Base-by-base conservation (phyloP, 2,329 filamentous ascomycete species). In the Penicillium sp. region DNA sequence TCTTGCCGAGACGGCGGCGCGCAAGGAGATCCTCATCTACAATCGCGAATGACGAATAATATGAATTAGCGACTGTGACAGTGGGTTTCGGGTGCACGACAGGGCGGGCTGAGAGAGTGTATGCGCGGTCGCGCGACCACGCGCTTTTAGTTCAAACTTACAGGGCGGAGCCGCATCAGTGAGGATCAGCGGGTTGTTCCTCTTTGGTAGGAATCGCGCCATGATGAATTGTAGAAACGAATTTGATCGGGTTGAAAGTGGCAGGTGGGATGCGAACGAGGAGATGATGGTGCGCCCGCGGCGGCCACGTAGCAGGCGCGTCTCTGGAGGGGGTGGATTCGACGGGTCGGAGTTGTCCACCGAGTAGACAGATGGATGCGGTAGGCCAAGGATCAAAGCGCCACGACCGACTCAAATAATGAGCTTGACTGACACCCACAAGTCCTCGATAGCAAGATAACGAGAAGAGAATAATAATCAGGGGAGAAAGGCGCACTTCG, bases 1-100 rank as follows among this genome's bases (percentile, higher is more conserved):
- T 99, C 79, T 96, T 93, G 49, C 94, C 95, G 48, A 99, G 84
- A 68, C 94, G 90, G 72, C 95, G 90, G 73, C 92, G 89, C 76
- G 88, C 82, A 64, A 97, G 86, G 57, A 97, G 87, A 62, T 91
- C 89, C 62, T 83, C 75, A 76, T 90, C 90, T 92, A 70, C 55
- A 57, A 50, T 41, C 31, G 35, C 54, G 17, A 49, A 55, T 45
- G 20, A 59, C 56, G 60, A 43, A 52, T 42, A 49, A 17, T 14
- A 43, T 14, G n/a, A 42, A 50, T 69, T 63, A 68, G 65, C 58
- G 52, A 63, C 54, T 6, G n/a, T 51, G 42, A 52, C 57, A 34
- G 61, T 45, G 60, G 35, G 54, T 37, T 58, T 56, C 50, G 52
- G 48, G 39, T 47, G 54, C 51, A 39, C 55, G 56, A 41, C 22